Evolutionary conservation across 306 rosid species (phyloP), one percentile per base, ranked within the genome.

Genomic region (Trifolium subterraneum): DNA sequence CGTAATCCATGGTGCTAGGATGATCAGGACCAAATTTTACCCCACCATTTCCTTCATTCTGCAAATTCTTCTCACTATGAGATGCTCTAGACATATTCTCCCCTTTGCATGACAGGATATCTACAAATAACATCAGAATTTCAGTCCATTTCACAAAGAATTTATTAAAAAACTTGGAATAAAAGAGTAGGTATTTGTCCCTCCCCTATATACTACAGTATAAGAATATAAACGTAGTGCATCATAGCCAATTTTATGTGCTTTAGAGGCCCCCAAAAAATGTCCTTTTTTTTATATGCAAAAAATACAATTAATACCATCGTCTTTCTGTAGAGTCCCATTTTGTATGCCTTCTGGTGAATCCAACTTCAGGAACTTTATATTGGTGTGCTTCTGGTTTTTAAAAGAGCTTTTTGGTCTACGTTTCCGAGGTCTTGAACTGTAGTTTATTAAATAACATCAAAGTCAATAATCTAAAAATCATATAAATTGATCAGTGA

Each of bases 311-410:
- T 64, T 38, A 15, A 76, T 86, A 88, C 98, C 97, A 35, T 87
- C 77, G 62, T 76, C 82, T 76, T 88, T 85, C 82, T 83, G 93
- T 12, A 73, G 48, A 80, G 54, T 70, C 23, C 87, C 89, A 27
- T 70, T 86, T 51, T 80, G 88, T 47, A 64, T 75, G 64, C 76
- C 83, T 85, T 87, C 92, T 48, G 93, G 86, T 51, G 92, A 87
- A 74, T 94, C 93, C 83, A 91, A 74, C 87, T 90, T 96, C 84
- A 94, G 85, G 84, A 94, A 94, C 77, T 88, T 87, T 36, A 94
- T 85, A 81, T 75, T 83, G 76, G 78, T 74, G 44, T 78, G 74
- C 83, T 81, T 89, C 70, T 74, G 87, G 74, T 73, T 82, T 80
- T 83, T 86, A 84, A 64, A 66, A 76, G 67, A 55, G 60, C 73